Evolutionary conservation across 108 stramenopile genomes (phyloP).

Genomic region (Cylindrotheca closterium): DNA sequence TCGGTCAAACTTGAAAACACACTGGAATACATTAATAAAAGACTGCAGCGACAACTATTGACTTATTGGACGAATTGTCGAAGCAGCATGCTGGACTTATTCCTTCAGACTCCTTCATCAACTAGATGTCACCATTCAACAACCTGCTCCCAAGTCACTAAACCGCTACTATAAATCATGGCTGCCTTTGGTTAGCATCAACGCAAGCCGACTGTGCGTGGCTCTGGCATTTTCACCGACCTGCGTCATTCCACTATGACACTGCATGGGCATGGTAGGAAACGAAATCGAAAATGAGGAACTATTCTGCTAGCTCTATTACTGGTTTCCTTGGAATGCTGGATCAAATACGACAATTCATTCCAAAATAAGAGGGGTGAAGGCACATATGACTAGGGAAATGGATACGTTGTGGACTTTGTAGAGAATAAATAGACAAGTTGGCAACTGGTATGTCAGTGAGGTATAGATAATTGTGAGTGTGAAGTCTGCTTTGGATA

Average conservation of each 20-base stretch:
- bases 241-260: not conserved
- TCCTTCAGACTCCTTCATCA: not conserved
- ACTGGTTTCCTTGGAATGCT: not conserved
- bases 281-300: not conserved
- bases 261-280: conserved; percentile 1
- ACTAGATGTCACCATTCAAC: not conserved
- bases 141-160: not conserved
- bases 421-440: not conserved
- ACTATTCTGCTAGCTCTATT: not conserved
- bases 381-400: not conserved
- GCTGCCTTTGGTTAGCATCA: not conserved
- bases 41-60: no score
- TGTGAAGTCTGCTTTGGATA: not conserved
- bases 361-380: not conserved
- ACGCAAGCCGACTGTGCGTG: conserved; percentile 1
- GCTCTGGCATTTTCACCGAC: conserved; percentile 3
- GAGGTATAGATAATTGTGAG: not conserved
- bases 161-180: not conserved
- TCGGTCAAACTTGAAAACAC: no score
- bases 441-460: not conserved
- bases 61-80: not conserved
- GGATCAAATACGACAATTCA: not conserved
- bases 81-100: not conserved
- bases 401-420: conserved; percentile 6
- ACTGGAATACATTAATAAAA: no score